Percentiles rank a stretch among this genome's conserved stretches.
phyloP scores from a whole-genome alignment of 306 rosid genomes.

The Astragalus glycyphyllos region DNA sequence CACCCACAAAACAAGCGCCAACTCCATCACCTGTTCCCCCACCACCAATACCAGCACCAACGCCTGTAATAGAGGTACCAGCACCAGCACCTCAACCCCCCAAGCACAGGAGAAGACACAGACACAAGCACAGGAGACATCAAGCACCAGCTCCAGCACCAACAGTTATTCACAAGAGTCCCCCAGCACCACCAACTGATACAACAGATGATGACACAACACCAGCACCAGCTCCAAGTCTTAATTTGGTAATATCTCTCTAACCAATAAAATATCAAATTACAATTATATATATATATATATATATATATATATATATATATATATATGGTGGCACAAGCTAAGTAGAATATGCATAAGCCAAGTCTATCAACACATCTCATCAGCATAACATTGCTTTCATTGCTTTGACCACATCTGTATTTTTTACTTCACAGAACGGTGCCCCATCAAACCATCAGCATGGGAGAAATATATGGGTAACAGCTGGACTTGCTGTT shows the following conservation, averaged over 20 bases:
- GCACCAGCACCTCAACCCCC: conserved; percentile 58
- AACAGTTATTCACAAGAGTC: conserved; percentile 57
- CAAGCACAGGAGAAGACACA: conserved; percentile 69
- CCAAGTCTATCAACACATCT: background rate
- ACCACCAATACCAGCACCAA: conserved; percentile 62
- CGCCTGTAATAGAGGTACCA: conserved; percentile 49
- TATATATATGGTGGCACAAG: background rate
- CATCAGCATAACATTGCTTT: conserved; percentile 24
- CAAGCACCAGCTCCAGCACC: conserved; percentile 83
- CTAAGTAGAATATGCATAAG: background rate
- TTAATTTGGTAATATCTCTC: conserved; percentile 65
- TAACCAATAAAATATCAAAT: conserved; percentile 18
- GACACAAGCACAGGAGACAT: conserved; percentile 66
- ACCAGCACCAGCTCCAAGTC: conserved; percentile 91
- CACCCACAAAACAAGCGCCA: conserved; percentile 62
- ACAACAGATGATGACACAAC: conserved; percentile 59
- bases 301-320: too few relatives aligned
- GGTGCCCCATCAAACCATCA: conserved; percentile 59
- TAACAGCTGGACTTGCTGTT: conserved; percentile 55
- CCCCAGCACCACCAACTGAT: conserved; percentile 87
- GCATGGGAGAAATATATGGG: conserved; percentile 57
- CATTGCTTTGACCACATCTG: conserved; percentile 30
- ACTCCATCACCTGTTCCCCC: conserved; percentile 59
- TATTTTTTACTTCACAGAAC: conserved; percentile 54
- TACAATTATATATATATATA: background rate